These are phyloP conservation scores for Thalia dealbata DNA, from an alignment of 176 grass and related monocot species.

Conservation along the genomic window DNA sequence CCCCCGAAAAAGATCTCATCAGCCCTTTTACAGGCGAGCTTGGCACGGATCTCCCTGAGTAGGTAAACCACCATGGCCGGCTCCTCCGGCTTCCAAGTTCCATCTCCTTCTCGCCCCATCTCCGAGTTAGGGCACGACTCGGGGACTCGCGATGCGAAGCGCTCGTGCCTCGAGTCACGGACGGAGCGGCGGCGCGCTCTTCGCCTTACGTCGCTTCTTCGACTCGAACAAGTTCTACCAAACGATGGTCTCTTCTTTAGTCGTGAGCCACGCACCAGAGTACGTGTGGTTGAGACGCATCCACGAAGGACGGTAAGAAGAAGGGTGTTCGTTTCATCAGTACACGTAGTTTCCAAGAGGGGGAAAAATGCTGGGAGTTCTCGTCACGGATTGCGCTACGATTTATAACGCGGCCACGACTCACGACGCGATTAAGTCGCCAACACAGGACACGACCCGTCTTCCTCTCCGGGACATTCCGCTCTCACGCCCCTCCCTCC, in stretches of 20 bases:
- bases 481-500: not conserved
- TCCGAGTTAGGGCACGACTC: not conserved
- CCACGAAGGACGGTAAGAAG: not conserved
- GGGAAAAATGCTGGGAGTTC: no score
- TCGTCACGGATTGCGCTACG: not conserved
- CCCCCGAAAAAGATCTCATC: not conserved
- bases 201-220: no score
- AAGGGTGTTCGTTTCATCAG: no score
- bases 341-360: no score
- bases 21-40: not conserved
- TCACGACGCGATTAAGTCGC: not conserved
- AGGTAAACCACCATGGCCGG: not conserved
- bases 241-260: not conserved
- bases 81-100: not conserved
- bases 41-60: not conserved
- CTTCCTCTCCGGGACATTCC: not conserved
- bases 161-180: not conserved
- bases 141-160: not conserved
- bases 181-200: no score
- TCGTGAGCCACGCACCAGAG: not conserved
- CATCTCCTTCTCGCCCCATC: not conserved
- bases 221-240: no score
- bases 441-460: conserved; percentile 7
- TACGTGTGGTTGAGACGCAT: not conserved
- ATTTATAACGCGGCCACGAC: not conserved